A percentile compares a stretch with the other conserved stretches of the same genome.
Evolutionary conservation across 2,329 filamentous ascomycete genomes (phyloP).

Genomic region (Periconia macrospinosa): DNA sequence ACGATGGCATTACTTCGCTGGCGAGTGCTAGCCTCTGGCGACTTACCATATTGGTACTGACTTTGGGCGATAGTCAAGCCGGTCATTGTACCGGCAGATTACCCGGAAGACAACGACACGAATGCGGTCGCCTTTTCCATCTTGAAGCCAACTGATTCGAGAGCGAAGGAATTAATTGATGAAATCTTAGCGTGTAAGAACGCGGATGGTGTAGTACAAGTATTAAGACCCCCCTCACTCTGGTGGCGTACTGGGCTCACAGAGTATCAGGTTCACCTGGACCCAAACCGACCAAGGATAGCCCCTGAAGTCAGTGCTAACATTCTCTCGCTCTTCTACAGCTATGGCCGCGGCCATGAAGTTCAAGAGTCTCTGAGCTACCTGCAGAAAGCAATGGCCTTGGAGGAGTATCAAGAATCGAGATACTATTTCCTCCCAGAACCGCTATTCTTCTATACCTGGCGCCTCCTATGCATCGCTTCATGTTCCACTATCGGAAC

Average conservation of each 20-base stretch:
- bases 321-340: background rate
- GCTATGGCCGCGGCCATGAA: background rate
- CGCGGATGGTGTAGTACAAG: background rate
- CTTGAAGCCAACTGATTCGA: background rate
- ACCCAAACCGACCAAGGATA: background rate
- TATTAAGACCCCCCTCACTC: background rate
- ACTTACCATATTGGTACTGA: background rate
- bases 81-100: background rate
- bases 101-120: slow-evolving; percentile 1
- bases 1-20: slow-evolving; percentile 1
- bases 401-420: background rate
- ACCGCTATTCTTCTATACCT: background rate
- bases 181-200: slow-evolving; percentile 1
- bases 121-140: background rate
- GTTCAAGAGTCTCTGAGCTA: background rate
- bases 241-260: background rate
- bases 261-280: background rate
- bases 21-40: background rate
- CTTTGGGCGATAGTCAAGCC: background rate
- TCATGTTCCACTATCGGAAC: background rate
- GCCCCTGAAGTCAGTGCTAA: background rate
- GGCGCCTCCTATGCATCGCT: background rate
- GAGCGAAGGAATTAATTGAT: background rate
- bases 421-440: background rate
- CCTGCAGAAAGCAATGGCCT: background rate